Evolutionary conservation across 768 basidiomycete genomes (phyloP).

Genomic region (Hygrocybe punicea): DNA sequence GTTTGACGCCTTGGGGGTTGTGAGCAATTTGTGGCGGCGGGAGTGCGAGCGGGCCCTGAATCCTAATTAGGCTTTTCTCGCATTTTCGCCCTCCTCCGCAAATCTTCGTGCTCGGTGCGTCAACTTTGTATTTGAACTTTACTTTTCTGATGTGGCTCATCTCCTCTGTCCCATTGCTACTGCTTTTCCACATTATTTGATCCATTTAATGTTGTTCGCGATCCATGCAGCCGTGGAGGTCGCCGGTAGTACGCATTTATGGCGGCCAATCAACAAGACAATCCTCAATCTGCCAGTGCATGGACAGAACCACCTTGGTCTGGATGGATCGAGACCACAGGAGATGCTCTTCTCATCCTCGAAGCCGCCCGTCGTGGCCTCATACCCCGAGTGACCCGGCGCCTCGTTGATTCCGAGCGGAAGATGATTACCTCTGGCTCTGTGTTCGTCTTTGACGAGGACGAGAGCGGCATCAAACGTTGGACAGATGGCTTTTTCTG

Average conservation of each 20-base stretch:
- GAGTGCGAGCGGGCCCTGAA: slow-evolving; percentile 2
- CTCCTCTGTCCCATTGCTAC: slow-evolving; percentile 28
- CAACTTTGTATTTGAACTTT: slow-evolving; percentile 70
- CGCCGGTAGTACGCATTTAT: slow-evolving; percentile 26
- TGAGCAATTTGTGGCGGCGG: background rate
- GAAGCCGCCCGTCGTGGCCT: slow-evolving; percentile 88
- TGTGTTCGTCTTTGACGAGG: slow-evolving; percentile 97
- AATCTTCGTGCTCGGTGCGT: slow-evolving; percentile 64
- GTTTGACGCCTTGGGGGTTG: background rate
- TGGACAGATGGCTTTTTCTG: slow-evolving; percentile 98
- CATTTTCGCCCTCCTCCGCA: slow-evolving; percentile 50
- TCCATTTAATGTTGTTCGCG: slow-evolving; percentile 26
- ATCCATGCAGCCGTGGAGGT: slow-evolving; percentile 23
- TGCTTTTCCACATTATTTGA: slow-evolving; percentile 26
- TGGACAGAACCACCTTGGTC: slow-evolving; percentile 90
- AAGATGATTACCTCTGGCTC: slow-evolving; percentile 91
- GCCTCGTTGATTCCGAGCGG: slow-evolving; percentile 88
- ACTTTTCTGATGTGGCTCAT: slow-evolving; percentile 46
- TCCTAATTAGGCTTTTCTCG: slow-evolving; percentile 10
- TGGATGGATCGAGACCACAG: slow-evolving; percentile 93
- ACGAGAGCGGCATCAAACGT: slow-evolving; percentile 94
- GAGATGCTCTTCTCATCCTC: slow-evolving; percentile 93
- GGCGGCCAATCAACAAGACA: slow-evolving; percentile 38
- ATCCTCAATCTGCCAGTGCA: slow-evolving; percentile 40
- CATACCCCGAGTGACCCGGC: slow-evolving; percentile 87